Conservation (phyloP, 176 grass and related monocot species). For the Rhynchospora breviuscula region DNA sequence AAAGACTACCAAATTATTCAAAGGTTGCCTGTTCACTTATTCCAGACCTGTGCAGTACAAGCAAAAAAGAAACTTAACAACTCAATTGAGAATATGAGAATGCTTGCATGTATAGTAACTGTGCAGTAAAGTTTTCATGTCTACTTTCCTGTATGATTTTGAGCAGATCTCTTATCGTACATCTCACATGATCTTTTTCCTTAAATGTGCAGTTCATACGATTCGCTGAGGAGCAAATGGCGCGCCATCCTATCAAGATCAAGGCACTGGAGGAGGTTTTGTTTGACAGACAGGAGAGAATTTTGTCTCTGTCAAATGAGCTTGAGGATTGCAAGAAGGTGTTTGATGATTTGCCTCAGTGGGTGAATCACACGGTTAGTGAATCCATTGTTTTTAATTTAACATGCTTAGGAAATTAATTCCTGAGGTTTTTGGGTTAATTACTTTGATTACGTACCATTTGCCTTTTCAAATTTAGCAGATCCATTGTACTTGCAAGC, state of each 20-base stretch:
- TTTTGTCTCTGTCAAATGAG: constrained; percentile 22
- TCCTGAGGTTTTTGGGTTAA: background rate
- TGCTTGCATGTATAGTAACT: no score
- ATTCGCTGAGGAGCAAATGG: constrained; percentile 61
- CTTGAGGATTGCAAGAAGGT: constrained; percentile 31
- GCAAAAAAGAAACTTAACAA: no score
- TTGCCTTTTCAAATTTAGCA: background rate
- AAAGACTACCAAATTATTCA: no score
- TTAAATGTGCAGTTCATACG: constrained; percentile 25
- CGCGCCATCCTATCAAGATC: constrained; percentile 37
- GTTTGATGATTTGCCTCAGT: constrained; percentile 28
- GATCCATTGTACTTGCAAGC: background rate
- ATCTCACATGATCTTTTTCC: no score
- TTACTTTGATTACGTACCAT: background rate
- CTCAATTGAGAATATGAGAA: no score
- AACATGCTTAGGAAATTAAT: background rate
- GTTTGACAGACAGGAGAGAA: constrained; percentile 18
- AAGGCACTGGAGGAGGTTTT: constrained; percentile 43
- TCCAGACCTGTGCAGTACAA: no score
- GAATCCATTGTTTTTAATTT: background rate
- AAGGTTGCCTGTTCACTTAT: no score
- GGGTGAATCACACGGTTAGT: constrained; percentile 26
- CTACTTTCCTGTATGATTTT: no score
- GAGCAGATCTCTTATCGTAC: no score
- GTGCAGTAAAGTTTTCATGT: no score